phyloP scores from a whole-genome alignment of 2,329 filamentous ascomycete genomes.

The Tolypocladium inflatum region DNA sequence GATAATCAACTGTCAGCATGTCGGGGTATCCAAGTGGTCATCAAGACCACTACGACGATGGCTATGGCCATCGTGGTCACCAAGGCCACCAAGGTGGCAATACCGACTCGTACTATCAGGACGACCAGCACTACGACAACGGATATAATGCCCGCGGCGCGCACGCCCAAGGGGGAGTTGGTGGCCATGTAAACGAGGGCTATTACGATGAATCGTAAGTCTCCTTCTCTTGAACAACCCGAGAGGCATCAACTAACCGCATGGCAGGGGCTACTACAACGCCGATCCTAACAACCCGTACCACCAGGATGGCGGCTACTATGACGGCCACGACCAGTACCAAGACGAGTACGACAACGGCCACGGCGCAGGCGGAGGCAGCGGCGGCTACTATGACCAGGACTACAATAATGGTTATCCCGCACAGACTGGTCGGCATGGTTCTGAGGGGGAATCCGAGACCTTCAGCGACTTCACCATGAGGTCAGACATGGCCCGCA shows the following conservation, averaged over 20 bases:
- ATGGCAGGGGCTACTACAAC: conserved; percentile 75
- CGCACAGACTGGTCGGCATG: conserved; percentile 57
- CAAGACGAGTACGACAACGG: conserved; percentile 56
- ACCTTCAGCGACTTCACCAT: conserved; percentile 99
- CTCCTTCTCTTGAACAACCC: not conserved
- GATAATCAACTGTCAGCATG: conserved; percentile 42
- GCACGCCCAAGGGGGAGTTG: conserved; percentile 19
- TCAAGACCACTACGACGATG: conserved; percentile 66
- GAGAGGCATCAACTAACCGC: not conserved
- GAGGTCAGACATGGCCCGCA: conserved; percentile 96
- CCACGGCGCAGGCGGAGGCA: conserved; percentile 11
- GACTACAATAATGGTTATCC: conserved; percentile 68
- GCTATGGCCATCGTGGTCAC: conserved; percentile 54
- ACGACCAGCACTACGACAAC: conserved; percentile 44
- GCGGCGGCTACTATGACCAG: conserved; percentile 45
- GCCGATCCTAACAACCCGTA: conserved; percentile 73
- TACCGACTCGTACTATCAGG: conserved; percentile 51
- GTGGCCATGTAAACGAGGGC: conserved; percentile 50
- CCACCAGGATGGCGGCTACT: conserved; percentile 81
- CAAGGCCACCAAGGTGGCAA: conserved; percentile 46
- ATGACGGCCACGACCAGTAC: conserved; percentile 88
- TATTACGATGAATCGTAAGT: conserved; percentile 93
- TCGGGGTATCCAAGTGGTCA: conserved; percentile 56
- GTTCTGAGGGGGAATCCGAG: conserved; percentile 95
- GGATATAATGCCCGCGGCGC: conserved; percentile 48